Evolutionary conservation across 2,329 filamentous ascomycete genomes (phyloP), one percentile per base, ranked within the genome.

Genomic region (Exophiala phaeomuriformis): DNA sequence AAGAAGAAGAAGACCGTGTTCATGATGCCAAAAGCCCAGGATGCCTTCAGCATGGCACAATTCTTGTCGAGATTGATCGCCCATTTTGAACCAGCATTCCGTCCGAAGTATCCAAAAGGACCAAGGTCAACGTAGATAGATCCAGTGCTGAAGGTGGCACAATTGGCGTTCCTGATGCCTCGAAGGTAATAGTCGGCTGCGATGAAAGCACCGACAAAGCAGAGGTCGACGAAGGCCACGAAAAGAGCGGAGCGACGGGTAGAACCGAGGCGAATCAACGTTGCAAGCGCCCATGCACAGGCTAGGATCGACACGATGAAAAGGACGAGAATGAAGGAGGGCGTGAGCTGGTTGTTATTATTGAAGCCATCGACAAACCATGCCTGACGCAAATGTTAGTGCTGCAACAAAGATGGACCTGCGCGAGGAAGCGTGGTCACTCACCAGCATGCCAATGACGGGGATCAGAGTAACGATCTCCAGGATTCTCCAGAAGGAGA

Each of bases 11-110:
- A 84, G 60, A 93, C 74, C 61, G 76, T 75, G 69, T 93, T 88
- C 78, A 96, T 94, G 69, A 97, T 96, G 46, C 81, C 89, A 62
- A 96, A 84, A 2, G 89, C 91, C 72, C 89, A 97, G 61, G 77
- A 79, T 1, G 90, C 86, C 79, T 96, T 97, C 66, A 95, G 81
- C 88, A 96, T 93, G 47, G 85, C 81, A 72, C 91, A 97, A 3
- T 82, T 81, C 77, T 91, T 91, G 70, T 88, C 77, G 36, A 83
- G 69, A 49, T 77, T 69, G 39, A 83, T 66, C 40, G 76, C 69
- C 54, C 81, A 72, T 5, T 64, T 64, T 52, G 71, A 77, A 48
- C 71, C 71, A 31, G 71, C 73, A 33, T 70, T 61, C 5, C 63
- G 58, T 9, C 75, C 75, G 41, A 80, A 80, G 59, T 71, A 75